Percentiles rank a stretch among this genome's conserved stretches.
These are phyloP conservation scores for Diaporthe citri DNA, from an alignment of 2,329 filamentous ascomycete species.

Conservation along the genomic window DNA sequence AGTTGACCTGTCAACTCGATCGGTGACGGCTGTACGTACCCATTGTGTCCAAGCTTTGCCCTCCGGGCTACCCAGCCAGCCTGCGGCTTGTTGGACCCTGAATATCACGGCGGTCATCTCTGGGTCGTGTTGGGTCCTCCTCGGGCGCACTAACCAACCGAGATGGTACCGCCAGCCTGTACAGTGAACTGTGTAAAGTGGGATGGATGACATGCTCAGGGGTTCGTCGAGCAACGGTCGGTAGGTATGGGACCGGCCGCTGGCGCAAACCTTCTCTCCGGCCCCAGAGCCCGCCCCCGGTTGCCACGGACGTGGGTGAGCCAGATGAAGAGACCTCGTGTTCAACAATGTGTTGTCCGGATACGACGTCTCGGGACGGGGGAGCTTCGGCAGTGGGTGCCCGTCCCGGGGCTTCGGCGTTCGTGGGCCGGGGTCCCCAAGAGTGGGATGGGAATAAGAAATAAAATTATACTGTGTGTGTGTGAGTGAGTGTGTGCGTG, in stretches of 20 bases:
- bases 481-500: background rate
- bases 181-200: conserved; percentile 11
- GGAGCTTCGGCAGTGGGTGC: conserved; percentile 20
- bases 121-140: conserved; percentile 4
- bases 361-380: conserved; percentile 30
- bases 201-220: conserved; percentile 22
- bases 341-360: conserved; percentile 6
- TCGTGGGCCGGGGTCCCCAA: conserved; percentile 22
- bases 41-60: conserved; percentile 9
- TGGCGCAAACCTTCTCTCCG: conserved; percentile 31
- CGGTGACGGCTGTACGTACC: background rate
- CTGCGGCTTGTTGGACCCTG: conserved; percentile 28
- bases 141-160: conserved; percentile 16
- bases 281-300: conserved; percentile 6
- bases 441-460: background rate
- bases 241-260: conserved; percentile 24
- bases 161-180: conserved; percentile 10
- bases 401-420: conserved; percentile 24
- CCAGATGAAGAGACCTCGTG: conserved; percentile 12
- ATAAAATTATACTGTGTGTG: background rate
- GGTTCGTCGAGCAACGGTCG: conserved; percentile 1
- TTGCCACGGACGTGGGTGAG: conserved; percentile 23
- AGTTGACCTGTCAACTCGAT: conserved; percentile 24
- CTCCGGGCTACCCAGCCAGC: conserved; percentile 11
- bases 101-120: conserved; percentile 12